Percentiles rank a stretch among this genome's conserved stretches.
phyloP scores from a whole-genome alignment of 2,329 filamentous ascomycete species.

The Pseudogymnoascus sp. region DNA sequence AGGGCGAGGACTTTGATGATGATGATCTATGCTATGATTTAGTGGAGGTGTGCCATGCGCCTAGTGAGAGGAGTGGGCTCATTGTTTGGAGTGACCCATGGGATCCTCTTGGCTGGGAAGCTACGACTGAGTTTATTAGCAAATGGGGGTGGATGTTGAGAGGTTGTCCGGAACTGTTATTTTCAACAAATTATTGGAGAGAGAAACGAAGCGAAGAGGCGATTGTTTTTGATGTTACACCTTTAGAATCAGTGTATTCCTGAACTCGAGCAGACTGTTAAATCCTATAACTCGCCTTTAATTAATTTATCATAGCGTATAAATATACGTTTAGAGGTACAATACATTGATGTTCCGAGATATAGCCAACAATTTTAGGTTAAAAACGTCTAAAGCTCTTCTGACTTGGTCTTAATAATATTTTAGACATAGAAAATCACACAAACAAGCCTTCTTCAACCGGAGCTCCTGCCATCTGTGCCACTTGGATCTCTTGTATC shows the following conservation, averaged over 20 bases:
- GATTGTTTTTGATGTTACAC: not conserved
- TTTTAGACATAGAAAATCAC: not conserved
- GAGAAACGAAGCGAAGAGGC: conserved; percentile 6
- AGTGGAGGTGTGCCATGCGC: conserved; percentile 23
- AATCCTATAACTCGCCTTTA: not conserved
- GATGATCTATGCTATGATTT: conserved; percentile 33
- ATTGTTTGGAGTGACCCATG: conserved; percentile 44
- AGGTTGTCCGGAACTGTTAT: conserved; percentile 33
- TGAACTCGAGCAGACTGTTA: not conserved
- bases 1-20: conserved; percentile 29
- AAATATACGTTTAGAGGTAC: not conserved
- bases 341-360: not conserved
- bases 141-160: conserved; percentile 38
- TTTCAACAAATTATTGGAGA: conserved; percentile 33
- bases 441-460: conserved; percentile 22
- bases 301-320: not conserved
- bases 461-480: conserved; percentile 21
- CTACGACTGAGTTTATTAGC: conserved; percentile 36
- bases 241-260: not conserved
- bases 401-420: not conserved
- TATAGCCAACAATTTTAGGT: not conserved
- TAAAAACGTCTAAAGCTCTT: not conserved
- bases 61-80: conserved; percentile 27
- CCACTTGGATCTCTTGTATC: conserved; percentile 25
- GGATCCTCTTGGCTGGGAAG: conserved; percentile 40